Evolutionary conservation across 176 grass and related monocot species (phyloP), one percentile per base, ranked within the genome.

Genomic region (Tillandsia fasciculata): DNA sequence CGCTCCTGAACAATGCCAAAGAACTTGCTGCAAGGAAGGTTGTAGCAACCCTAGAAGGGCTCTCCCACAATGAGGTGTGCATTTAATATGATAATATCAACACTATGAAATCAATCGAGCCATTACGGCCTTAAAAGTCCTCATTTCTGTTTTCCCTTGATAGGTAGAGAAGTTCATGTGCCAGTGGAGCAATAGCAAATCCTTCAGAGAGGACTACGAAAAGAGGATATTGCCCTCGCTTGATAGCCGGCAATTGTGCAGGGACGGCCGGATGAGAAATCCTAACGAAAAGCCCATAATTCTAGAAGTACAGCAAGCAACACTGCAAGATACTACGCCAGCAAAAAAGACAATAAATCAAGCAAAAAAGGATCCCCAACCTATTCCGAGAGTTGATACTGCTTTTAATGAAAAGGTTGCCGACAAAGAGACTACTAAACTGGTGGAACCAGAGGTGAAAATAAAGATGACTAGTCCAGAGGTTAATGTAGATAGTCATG

Each of bases 191-290:
- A 51, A 68, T 63, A 84, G 82, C 50, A 93, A 93, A 64, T 47
- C 71, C 72, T 99, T 99, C 48, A 86, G 86, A 70, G 94, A 85
- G 76, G 94, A 99, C 76, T 99, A 88, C 26, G 89, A 93, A 82
- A 99, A 85, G 79, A 86, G 94, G 12, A 84, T 86, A 24, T 84
- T 99, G 11, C 12, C 82, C 54, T 90, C 89, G 22, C 82, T 99
- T 27, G 91, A 99, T 11, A 70, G 67, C 53, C 72, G 94, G 26
- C 77, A 79, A 54, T 66, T 99, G 56, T 83, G 74, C 68, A 79
- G 86, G 22, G 89, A 99, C 79, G 94, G 94, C 8, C 69, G 87
- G 26, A 99, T 93, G 79, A 92, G 94, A 67, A 99, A 99, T 80
- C 89, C 87, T 77, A 75, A 90, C 0, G 94, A 99, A 69, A 93